Percentiles rank a stretch among this genome's conserved stretches.
Evolutionary conservation across 2,329 filamentous ascomycete species (phyloP).

Genomic region (Ascochyta viciae-villosae): DNA sequence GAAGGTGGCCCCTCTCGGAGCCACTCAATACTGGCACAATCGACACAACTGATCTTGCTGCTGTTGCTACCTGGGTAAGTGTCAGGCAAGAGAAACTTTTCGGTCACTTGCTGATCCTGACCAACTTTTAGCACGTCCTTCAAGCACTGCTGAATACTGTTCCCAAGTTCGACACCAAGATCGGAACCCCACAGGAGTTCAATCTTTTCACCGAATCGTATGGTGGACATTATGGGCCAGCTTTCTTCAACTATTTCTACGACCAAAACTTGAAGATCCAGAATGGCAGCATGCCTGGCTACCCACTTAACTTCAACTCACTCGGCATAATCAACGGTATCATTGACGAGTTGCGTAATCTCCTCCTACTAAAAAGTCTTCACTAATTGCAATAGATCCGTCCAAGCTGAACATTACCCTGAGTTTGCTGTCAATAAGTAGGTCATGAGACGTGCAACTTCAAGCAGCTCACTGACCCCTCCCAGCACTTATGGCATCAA

Average conservation of each 20-base stretch:
- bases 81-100: constrained; percentile 27
- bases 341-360: constrained; percentile 41
- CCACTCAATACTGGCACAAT: constrained; percentile 57
- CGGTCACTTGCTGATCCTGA: background rate
- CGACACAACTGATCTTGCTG: constrained; percentile 64
- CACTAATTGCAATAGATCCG: constrained; percentile 24
- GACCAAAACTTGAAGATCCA: constrained; percentile 63
- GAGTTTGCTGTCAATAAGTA: constrained; percentile 59
- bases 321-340: constrained; percentile 61
- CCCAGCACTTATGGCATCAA: constrained; percentile 60
- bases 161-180: constrained; percentile 32
- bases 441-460: background rate
- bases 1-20: constrained; percentile 54
- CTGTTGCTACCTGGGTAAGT: constrained; percentile 49
- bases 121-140: constrained; percentile 26
- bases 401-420: constrained; percentile 59
- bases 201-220: constrained; percentile 66
- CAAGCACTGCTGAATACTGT: constrained; percentile 32
- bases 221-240: constrained; percentile 59
- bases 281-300: constrained; percentile 57
- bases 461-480: background rate
- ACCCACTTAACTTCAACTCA: constrained; percentile 61
- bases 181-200: constrained; percentile 46
- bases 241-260: constrained; percentile 65
- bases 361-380: background rate